A percentile compares a stretch with the other conserved stretches of the same genome.
Evolutionary conservation across 352 stramenopile species (phyloP).

Genomic region (Pilasporangium apinafurcum): DNA sequence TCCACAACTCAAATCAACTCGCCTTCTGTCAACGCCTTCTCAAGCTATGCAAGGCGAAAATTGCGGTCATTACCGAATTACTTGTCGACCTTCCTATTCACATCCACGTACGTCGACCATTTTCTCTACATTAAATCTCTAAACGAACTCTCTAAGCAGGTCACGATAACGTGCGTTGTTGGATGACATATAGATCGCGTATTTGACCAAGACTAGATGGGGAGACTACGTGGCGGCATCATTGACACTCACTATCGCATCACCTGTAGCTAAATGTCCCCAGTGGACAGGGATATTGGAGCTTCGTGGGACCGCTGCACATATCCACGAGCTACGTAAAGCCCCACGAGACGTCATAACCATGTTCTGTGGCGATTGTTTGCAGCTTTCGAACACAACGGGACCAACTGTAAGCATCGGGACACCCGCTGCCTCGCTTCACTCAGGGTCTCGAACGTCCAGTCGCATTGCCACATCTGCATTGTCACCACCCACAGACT

Average conservation of each 20-base stretch:
- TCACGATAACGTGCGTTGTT: not conserved
- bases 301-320: slow-evolving; percentile 37
- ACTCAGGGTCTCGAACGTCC: too few species aligned
- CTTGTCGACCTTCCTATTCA: slow-evolving; percentile 49
- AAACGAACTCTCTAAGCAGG: not conserved
- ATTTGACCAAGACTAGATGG: slow-evolving; percentile 63
- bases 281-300: slow-evolving; percentile 36
- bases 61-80: slow-evolving; percentile 35
- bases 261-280: not conserved
- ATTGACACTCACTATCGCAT: slow-evolving; percentile 24
- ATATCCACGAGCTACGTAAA: slow-evolving; percentile 36
- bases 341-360: slow-evolving; percentile 20
- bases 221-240: slow-evolving; percentile 39
- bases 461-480: too few species aligned
- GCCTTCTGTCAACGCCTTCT: slow-evolving; percentile 32
- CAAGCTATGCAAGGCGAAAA: slow-evolving; percentile 16
- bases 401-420: too few species aligned
- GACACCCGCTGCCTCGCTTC: too few species aligned
- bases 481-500: too few species aligned
- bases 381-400: slow-evolving; percentile 11
- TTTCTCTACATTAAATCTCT: not conserved
- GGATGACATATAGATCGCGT: slow-evolving; percentile 44
- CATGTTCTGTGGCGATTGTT: slow-evolving; percentile 27
- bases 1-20: slow-evolving; percentile 4
- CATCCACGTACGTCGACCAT: slow-evolving; percentile 34